These are phyloP conservation scores for Elaphomyces granulatus DNA, from an alignment of 495 filamentous ascomycete species.

Conservation along the genomic window DNA sequence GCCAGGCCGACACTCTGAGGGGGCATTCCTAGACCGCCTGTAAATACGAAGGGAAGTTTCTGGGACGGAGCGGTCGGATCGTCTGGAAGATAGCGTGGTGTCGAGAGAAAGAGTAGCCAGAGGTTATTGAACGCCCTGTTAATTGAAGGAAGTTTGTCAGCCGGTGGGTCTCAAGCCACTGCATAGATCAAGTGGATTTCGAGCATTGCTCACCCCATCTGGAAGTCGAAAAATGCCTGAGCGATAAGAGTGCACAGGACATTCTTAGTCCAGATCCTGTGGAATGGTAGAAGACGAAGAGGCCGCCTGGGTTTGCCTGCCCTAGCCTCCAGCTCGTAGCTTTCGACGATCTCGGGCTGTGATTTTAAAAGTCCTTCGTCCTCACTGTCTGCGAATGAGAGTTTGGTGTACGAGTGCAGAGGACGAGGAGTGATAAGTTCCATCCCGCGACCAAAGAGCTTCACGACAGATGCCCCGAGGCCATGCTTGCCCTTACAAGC, in stretches of 20 bases:
- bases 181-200: not conserved
- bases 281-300: constrained; percentile 43
- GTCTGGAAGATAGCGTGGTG: constrained; percentile 49
- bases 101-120: constrained; percentile 75
- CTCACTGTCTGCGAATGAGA: constrained; percentile 27
- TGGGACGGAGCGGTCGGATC: constrained; percentile 28
- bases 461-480: constrained; percentile 20
- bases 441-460: constrained; percentile 18
- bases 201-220: constrained; percentile 44
- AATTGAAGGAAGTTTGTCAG: not conserved
- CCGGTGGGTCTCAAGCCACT: not conserved
- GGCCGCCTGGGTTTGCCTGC: constrained; percentile 17
- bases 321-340: constrained; percentile 31
- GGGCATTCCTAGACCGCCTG: constrained; percentile 64
- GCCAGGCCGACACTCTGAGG: constrained; percentile 63
- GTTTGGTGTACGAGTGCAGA: constrained; percentile 25
- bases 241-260: constrained; percentile 52
- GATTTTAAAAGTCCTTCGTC: constrained; percentile 20
- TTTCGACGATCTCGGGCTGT: constrained; percentile 16
- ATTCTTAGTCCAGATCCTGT: constrained; percentile 66
- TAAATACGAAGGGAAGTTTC: constrained; percentile 54
- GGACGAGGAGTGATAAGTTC: constrained; percentile 15
- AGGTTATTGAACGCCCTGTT: constrained; percentile 65
- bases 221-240: constrained; percentile 57
- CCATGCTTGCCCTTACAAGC: constrained; percentile 34